Base-by-base conservation (phyloP, 2,329 filamentous ascomycete genomes). In the Aspergillus fumigatiaffinis region DNA sequence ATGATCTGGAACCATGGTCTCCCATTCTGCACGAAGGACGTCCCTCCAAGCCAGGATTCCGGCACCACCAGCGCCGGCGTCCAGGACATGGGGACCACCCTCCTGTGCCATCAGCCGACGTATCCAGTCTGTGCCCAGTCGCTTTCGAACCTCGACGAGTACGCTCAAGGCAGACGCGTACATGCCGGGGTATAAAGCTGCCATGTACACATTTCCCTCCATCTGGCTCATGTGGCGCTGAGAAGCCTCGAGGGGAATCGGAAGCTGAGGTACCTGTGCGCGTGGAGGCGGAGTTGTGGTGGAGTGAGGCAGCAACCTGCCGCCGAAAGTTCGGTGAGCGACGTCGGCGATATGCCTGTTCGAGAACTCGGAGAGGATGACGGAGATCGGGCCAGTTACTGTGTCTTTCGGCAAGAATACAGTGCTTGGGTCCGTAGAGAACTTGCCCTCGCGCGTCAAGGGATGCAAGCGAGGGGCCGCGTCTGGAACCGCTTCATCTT, bases 21-120 rank as follows among this genome's bases (percentile, higher is more conserved):
- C 85, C 87, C 90, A 96, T 70, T 97, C 92, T 0, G 92, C 88
- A 60, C 86, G 81, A 14, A 95, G 66, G 9, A 97, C 80, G 63
- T 93, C 87, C 63, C 85, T 77, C 78, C 85, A 87, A 26, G 85
- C 85, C 10, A 87, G 65, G 7, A 87, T 77, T 52, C 82, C 84
- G 32, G 84, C 85, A 59, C 85, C 85, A 53, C 80, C 85, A 49
- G 82, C 82, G 17, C 85, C 84, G 53, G 82, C 85, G 71, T 88
- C 85, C 41, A 88, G 75, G 10, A 88, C 77, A 54, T 78, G 76
- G 6, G 84, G 78, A 0, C 85, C 84, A 3, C 79, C 82, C 57
- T 82, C 79, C 69, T 84, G 83, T 46, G 72, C 71, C 7, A 86
- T 76, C 32, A 87, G 73, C 21, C 74, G 70, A 52, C 83, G 80